Percentiles rank a stretch among this genome's conserved stretches.
Conservation (phyloP, 305 asterid genomes). For the Solanum hybrid region DNA sequence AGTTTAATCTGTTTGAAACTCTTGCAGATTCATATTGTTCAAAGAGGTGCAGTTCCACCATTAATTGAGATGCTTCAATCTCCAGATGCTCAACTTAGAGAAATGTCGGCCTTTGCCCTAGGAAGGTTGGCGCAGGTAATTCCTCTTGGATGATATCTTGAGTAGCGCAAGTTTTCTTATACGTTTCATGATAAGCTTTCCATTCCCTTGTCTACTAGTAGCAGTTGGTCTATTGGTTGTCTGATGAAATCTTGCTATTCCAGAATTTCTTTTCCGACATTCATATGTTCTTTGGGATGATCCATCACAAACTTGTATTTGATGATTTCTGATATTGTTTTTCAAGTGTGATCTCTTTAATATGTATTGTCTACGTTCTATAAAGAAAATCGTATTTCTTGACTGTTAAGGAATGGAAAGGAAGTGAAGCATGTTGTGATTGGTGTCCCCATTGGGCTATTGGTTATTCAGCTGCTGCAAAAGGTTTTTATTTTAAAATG, state of each 20-base stretch:
- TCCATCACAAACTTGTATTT: background rate
- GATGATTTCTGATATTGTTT: background rate
- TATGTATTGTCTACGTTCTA: background rate
- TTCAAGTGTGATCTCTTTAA: background rate
- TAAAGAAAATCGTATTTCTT: background rate
- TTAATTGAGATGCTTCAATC: conserved; percentile 95
- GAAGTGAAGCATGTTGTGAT: background rate
- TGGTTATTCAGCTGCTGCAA: background rate
- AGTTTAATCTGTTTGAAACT: conserved; percentile 7
- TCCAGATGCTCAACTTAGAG: conserved; percentile 82
- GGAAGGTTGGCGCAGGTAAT: conserved; percentile 99
- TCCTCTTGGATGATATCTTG: conserved; percentile 1
- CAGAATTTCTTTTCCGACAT: background rate
- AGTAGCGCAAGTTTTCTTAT: background rate
- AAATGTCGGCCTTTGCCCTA: conserved; percentile 96
- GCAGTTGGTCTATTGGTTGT: background rate
- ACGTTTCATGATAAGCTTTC: background rate
- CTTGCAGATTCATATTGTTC: conserved; percentile 90
- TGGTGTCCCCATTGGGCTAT: background rate
- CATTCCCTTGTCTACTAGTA: background rate
- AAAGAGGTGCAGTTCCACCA: conserved; percentile 96
- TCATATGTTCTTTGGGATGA: background rate
- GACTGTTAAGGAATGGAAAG: background rate
- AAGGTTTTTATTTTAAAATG: background rate
- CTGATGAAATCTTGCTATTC: background rate